These are phyloP conservation scores for Penicillium coffeae DNA, from an alignment of 495 filamentous ascomycete species.

Conservation along the genomic window DNA sequence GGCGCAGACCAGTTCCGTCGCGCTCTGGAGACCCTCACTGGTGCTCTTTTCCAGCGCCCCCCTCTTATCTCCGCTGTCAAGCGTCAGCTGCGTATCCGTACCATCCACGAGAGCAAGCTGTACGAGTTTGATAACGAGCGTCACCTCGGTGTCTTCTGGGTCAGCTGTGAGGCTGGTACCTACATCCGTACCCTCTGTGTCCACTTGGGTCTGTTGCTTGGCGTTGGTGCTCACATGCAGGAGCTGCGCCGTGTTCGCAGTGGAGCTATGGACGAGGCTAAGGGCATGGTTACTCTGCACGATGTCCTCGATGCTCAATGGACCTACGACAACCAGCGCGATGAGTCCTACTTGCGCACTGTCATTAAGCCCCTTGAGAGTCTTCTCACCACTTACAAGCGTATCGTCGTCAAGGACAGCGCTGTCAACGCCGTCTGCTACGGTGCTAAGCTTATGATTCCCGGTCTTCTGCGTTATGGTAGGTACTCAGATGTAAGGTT, in stretches of 20 bases:
- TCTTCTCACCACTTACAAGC: constrained; percentile 85
- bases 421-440: constrained; percentile 96
- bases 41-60: constrained; percentile 94
- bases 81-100: constrained; percentile 93
- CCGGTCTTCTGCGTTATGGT: constrained; percentile 87
- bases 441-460: constrained; percentile 97
- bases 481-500: constrained; percentile 21
- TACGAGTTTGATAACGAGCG: constrained; percentile 97
- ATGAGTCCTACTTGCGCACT: constrained; percentile 80
- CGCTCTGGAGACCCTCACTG: constrained; percentile 90
- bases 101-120: constrained; percentile 91
- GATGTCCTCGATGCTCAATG: constrained; percentile 95
- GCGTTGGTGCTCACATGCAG: constrained; percentile 98
- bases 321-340: constrained; percentile 84
- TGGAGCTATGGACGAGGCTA: constrained; percentile 89
- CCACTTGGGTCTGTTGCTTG: constrained; percentile 86
- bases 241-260: constrained; percentile 89
- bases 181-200: constrained; percentile 98
- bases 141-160: constrained; percentile 98
- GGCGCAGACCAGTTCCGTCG: constrained; percentile 84
- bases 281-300: constrained; percentile 87
- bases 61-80: constrained; percentile 98
- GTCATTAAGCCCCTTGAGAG: constrained; percentile 90
- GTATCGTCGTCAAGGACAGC: constrained; percentile 96
- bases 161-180: constrained; percentile 96